A percentile compares a stretch with the other conserved stretches of the same genome.
phyloP scores from a whole-genome alignment of 1,284 basidiomycete genomes.

The Ustilago loliicola region DNA sequence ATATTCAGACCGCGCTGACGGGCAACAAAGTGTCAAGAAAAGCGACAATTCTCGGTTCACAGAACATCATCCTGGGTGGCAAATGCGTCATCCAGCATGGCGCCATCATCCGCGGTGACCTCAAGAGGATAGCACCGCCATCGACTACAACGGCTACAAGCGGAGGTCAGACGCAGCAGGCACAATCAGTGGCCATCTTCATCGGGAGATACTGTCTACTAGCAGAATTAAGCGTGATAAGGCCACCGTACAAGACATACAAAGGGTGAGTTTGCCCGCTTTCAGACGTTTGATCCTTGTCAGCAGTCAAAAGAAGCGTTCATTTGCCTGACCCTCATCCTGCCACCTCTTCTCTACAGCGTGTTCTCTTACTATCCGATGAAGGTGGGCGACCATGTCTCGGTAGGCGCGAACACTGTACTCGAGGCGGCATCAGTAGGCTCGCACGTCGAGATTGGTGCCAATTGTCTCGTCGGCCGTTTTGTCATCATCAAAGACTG shows the following conservation, averaged over 20 bases:
- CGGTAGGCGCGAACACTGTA: conserved; percentile 87
- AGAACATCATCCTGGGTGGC: conserved; percentile 96
- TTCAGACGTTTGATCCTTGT: neutral
- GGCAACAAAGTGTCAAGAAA: conserved; percentile 93
- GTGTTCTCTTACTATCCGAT: conserved; percentile 98
- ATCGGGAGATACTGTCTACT: conserved; percentile 92
- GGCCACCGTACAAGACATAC: conserved; percentile 74
- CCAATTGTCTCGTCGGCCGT: conserved; percentile 94
- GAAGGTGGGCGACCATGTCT: conserved; percentile 94
- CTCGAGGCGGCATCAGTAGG: conserved; percentile 96
- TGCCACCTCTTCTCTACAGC: conserved; percentile 18
- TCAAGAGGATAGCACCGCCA: conserved; percentile 76
- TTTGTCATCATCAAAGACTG: conserved; percentile 98
- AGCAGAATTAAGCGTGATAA: conserved; percentile 87
- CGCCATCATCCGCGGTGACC: conserved; percentile 89
- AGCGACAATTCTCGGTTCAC: conserved; percentile 91
- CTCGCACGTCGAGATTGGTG: conserved; percentile 92
- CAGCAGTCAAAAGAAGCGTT: neutral
- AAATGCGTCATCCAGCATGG: conserved; percentile 94
- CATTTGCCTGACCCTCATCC: neutral
- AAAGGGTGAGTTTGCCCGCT: conserved; percentile 75
- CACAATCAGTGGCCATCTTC: conserved; percentile 82
- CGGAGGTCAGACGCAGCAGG: conserved; percentile 17
- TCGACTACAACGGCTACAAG: conserved; percentile 78
- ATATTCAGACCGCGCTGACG: conserved; percentile 74